Conservation (phyloP, 2,329 filamentous ascomycete genomes). For the Pseudovirgaria hyperparasitica region DNA sequence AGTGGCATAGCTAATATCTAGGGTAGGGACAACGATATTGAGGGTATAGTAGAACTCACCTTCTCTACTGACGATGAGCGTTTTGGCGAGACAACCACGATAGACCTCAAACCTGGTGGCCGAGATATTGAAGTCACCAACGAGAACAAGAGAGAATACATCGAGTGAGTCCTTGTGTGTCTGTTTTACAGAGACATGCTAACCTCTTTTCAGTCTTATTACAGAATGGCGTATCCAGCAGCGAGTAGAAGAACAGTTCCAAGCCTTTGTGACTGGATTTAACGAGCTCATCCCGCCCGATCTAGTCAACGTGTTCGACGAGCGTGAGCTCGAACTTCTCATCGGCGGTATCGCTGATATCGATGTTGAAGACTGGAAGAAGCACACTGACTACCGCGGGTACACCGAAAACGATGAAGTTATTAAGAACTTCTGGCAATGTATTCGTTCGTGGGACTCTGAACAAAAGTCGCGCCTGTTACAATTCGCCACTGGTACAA, state of each 20-base stretch:
- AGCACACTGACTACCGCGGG: constrained; percentile 96
- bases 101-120: constrained; percentile 84
- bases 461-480: constrained; percentile 94
- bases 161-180: constrained; percentile 50
- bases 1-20: constrained; percentile 4
- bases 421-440: constrained; percentile 92
- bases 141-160: constrained; percentile 98
- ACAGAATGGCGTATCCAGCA: constrained; percentile 99
- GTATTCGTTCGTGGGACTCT: constrained; percentile 89
- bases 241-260: constrained; percentile 95
- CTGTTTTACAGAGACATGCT: constrained; percentile 4
- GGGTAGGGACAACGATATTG: constrained; percentile 77
- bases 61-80: constrained; percentile 96
- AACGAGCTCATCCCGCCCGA: constrained; percentile 95
- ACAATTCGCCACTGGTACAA: constrained; percentile 95
- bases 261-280: constrained; percentile 94
- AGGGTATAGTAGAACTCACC: constrained; percentile 84
- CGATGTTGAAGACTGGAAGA: constrained; percentile 99
- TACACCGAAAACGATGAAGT: constrained; percentile 98
- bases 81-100: constrained; percentile 86
- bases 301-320: constrained; percentile 95
- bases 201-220: constrained; percentile 52
- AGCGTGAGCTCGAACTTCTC: constrained; percentile 88
- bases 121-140: constrained; percentile 93
- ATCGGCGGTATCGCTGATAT: constrained; percentile 99